Conservation (phyloP, 352 stramenopile species). For the Discostella stelligera region DNA sequence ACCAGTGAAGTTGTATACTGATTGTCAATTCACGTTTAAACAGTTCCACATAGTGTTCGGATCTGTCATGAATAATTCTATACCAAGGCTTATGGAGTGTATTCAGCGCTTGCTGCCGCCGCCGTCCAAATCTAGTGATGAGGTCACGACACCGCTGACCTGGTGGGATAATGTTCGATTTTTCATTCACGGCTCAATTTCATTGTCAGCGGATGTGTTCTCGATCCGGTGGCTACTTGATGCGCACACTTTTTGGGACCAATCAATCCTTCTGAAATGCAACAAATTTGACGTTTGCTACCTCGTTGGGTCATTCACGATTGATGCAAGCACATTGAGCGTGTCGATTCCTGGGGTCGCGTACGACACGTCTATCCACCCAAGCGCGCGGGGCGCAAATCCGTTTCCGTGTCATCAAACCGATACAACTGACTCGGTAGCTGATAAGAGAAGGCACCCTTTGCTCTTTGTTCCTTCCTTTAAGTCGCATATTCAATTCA, state of each 20-base stretch:
- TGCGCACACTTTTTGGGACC: slow-evolving; percentile 42
- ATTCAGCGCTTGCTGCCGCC: slow-evolving; percentile 55
- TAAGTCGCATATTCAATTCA: slow-evolving; percentile 38
- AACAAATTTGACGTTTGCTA: slow-evolving; percentile 39
- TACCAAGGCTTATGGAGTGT: slow-evolving; percentile 44
- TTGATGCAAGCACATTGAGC: slow-evolving; percentile 41
- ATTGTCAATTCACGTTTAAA: slow-evolving; percentile 36
- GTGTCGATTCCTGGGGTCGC: slow-evolving; percentile 49
- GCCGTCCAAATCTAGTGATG: slow-evolving; percentile 20
- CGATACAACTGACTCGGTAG: slow-evolving; percentile 37
- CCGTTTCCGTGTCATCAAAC: slow-evolving; percentile 26
- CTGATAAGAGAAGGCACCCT: slow-evolving; percentile 32
- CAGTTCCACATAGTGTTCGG: slow-evolving; percentile 50
- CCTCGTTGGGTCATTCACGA: slow-evolving; percentile 32
- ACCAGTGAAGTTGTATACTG: slow-evolving; percentile 58
- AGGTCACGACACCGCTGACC: slow-evolving; percentile 21
- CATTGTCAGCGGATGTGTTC: slow-evolving; percentile 32
- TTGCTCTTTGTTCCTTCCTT: slow-evolving; percentile 54
- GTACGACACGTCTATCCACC: slow-evolving; percentile 54
- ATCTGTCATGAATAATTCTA: slow-evolving; percentile 43
- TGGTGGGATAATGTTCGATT: slow-evolving; percentile 69
- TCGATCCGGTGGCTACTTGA: slow-evolving; percentile 59
- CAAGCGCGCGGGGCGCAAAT: slow-evolving; percentile 20
- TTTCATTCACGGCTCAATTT: slow-evolving; percentile 54
- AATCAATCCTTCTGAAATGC: slow-evolving; percentile 46